These are phyloP conservation scores for Casuarina cunninghamiana DNA, from an alignment of 306 rosid genomes.

Conservation along the genomic window DNA sequence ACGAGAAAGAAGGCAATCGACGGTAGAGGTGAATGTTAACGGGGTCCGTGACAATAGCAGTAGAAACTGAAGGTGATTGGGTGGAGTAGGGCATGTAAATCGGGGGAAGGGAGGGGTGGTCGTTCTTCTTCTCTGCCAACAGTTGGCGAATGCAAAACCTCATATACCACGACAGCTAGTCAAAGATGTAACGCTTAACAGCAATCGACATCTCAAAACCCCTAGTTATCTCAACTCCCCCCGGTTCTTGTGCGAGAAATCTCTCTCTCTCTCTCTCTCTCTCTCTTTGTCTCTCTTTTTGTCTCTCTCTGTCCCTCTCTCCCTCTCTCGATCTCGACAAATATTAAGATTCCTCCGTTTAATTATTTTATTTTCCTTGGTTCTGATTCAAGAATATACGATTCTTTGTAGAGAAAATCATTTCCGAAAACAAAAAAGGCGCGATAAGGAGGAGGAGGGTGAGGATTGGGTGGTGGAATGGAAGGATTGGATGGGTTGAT, in stretches of 20 bases:
- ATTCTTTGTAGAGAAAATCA: not conserved
- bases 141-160: slow-evolving; percentile 36
- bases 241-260: slow-evolving; percentile 29
- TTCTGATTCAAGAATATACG: not conserved
- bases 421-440: not conserved
- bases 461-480: slow-evolving; percentile 44
- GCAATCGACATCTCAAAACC: slow-evolving; percentile 1
- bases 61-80: not conserved
- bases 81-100: slow-evolving; percentile 30
- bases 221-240: slow-evolving; percentile 32
- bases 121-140: slow-evolving; percentile 25
- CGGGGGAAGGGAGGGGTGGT: slow-evolving; percentile 20
- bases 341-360: slow-evolving; percentile 7
- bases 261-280: slow-evolving; percentile 12
- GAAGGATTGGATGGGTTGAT: slow-evolving; percentile 83
- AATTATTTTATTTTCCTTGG: not conserved
- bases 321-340: slow-evolving; percentile 10
- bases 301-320: slow-evolving; percentile 16
- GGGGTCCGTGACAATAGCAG: no score
- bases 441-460: not conserved
- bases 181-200: slow-evolving; percentile 10
- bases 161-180: slow-evolving; percentile 27
- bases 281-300: slow-evolving; percentile 1
- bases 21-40: no score
- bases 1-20: no score